Percentiles rank a stretch among this genome's conserved stretches.
These are phyloP conservation scores for Bertia moriformis DNA, from an alignment of 2,329 filamentous ascomycete genomes.

Conservation along the genomic window DNA sequence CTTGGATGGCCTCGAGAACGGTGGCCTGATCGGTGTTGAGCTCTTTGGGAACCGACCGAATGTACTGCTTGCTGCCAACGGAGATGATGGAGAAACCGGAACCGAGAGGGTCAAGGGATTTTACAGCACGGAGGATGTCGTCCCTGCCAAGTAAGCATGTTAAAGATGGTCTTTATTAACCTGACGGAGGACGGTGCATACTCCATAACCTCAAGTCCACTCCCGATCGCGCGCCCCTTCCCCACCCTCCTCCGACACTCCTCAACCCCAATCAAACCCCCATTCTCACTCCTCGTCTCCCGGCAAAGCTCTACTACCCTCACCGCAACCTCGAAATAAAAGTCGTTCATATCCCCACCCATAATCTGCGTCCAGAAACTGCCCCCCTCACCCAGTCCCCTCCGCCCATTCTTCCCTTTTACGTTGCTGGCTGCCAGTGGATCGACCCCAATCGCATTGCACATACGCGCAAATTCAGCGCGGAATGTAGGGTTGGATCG, in stretches of 20 bases:
- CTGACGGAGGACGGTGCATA: constrained; percentile 16
- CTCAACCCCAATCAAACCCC: constrained; percentile 44
- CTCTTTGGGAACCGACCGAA: constrained; percentile 53
- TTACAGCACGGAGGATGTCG: constrained; percentile 49
- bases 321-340: constrained; percentile 57
- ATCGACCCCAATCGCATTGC: constrained; percentile 55
- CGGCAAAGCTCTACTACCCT: constrained; percentile 53
- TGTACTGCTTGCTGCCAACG: constrained; percentile 46
- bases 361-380: constrained; percentile 55
- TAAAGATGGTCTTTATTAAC: neutral
- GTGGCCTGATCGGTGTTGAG: constrained; percentile 54
- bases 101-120: constrained; percentile 47
- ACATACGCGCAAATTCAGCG: constrained; percentile 59
- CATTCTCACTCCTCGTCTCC: constrained; percentile 48
- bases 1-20: constrained; percentile 43
- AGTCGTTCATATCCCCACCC: constrained; percentile 57
- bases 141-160: constrained; percentile 24
- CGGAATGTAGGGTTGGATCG: constrained; percentile 54
- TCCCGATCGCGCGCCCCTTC: constrained; percentile 30
- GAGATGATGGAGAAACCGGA: constrained; percentile 48
- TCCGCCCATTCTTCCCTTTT: neutral
- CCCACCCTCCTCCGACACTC: constrained; percentile 43
- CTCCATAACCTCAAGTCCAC: constrained; percentile 46
- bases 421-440: constrained; percentile 33
- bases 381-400: constrained; percentile 23